Percentiles rank a stretch among this genome's conserved stretches.
Evolutionary conservation across 1,139 yeast genomes (phyloP).

Genomic region (Komagataea norvegica): DNA sequence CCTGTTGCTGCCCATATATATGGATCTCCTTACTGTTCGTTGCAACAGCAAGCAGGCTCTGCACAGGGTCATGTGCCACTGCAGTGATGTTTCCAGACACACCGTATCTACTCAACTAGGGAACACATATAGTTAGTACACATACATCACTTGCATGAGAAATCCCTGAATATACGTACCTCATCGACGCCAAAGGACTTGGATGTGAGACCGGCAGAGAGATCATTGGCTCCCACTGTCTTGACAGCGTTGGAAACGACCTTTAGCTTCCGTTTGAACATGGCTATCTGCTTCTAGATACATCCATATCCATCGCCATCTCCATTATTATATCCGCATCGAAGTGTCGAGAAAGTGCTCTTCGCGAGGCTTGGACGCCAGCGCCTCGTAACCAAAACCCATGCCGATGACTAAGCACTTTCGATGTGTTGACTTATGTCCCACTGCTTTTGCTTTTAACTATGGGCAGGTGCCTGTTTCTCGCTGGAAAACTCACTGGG

Average conservation of each 20-base stretch:
- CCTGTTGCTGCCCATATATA: constrained; percentile 81
- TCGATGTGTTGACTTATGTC: too few relatives aligned
- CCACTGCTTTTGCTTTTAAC: too few relatives aligned
- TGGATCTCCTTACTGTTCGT: constrained; percentile 67
- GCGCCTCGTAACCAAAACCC: too few relatives aligned
- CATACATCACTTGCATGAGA: not conserved
- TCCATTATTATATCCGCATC: too few relatives aligned
- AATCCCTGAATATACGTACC: too few relatives aligned
- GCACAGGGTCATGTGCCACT: constrained; percentile 82
- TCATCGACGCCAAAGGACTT: constrained; percentile 38
- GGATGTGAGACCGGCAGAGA: constrained; percentile 36
- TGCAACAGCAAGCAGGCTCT: constrained; percentile 76
- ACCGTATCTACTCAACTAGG: constrained; percentile 47
- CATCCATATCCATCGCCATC: too few relatives aligned
- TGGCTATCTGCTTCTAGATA: too few relatives aligned
- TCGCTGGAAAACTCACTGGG: too few relatives aligned
- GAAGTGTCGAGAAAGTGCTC: too few relatives aligned
- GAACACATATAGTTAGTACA: not conserved
- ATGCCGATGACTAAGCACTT: too few relatives aligned
- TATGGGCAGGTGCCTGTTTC: too few relatives aligned
- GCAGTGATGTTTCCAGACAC: constrained; percentile 55
- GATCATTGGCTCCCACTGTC: constrained; percentile 32
- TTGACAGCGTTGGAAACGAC: constrained; percentile 51
- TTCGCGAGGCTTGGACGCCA: too few relatives aligned
- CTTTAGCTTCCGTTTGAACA: constrained; percentile 30